phyloP scores from a whole-genome alignment of 805 yeast species.

The Barnettozyma vustinii region DNA sequence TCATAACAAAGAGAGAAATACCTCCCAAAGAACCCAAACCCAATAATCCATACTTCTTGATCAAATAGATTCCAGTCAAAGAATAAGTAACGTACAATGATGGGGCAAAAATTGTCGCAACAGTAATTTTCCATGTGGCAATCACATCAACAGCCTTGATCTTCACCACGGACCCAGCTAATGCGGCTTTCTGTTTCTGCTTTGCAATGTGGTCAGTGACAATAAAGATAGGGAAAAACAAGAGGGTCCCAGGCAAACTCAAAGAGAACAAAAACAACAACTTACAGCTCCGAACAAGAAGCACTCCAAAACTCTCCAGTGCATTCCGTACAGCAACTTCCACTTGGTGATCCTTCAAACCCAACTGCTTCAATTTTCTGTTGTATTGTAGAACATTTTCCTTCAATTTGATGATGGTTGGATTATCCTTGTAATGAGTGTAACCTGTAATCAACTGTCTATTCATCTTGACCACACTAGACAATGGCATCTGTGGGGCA shows the following conservation, averaged over 20 bases:
- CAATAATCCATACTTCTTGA: slow-evolving; percentile 28
- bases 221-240: slow-evolving; percentile 83
- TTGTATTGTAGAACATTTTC: slow-evolving; percentile 65
- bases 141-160: slow-evolving; percentile 85
- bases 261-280: slow-evolving; percentile 48
- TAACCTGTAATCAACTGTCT: slow-evolving; percentile 83
- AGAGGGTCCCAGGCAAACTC: slow-evolving; percentile 78
- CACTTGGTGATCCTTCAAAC: slow-evolving; percentile 69
- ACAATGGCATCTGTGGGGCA: slow-evolving; percentile 62
- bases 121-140: slow-evolving; percentile 93
- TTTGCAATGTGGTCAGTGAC: slow-evolving; percentile 65
- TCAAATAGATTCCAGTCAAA: slow-evolving; percentile 32
- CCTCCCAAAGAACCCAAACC: slow-evolving; percentile 15
- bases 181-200: slow-evolving; percentile 68
- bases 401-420: slow-evolving; percentile 57
- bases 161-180: slow-evolving; percentile 88
- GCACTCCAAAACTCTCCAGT: slow-evolving; percentile 40
- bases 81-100: slow-evolving; percentile 76
- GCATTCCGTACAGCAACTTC: slow-evolving; percentile 44
- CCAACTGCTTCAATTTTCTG: slow-evolving; percentile 53
- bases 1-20: slow-evolving; percentile 35
- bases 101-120: slow-evolving; percentile 83
- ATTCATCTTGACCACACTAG: slow-evolving; percentile 82
- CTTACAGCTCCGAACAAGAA: slow-evolving; percentile 48
- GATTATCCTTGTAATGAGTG: slow-evolving; percentile 66